Evolutionary conservation across 352 stramenopile genomes (phyloP), one percentile per base, ranked within the genome.

Genomic region (Chrysophaeum taylorii): DNA sequence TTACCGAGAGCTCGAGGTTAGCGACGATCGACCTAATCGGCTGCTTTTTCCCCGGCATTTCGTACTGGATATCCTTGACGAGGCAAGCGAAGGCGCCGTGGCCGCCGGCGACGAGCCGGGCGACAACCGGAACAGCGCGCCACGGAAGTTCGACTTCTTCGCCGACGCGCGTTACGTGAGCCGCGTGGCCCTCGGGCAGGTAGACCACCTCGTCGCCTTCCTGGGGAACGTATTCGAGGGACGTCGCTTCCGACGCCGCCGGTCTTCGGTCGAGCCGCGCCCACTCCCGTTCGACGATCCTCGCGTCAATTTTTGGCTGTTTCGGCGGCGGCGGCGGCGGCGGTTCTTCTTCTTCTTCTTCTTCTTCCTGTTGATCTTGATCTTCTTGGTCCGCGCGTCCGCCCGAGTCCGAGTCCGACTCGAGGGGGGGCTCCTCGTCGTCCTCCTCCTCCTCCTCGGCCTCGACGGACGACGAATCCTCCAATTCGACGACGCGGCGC

Each of bases 181-280:
- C 29, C 15, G 48, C 25, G 50, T 79, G 75, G 2, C 72, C 75
- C 52, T 79, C 70, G 23, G 75, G 72, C 31, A 79, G 67, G 50
- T 79, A 79, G 15, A 77, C 52, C 2, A 77, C 69, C 18, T 15
- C n/a, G 41, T 79, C 75, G 25, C 68, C 72, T 15, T 75, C 15
- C 53, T 79, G 75, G n/a, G 75, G 75, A 18, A n/a, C 39, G 52
- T 79, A 79, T 33, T 36, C 27, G 18, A 14, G 15, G 2, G 14
- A 62, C 5, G 1, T 31, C n/a, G 50, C 15, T 25, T 62, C 50
- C 7, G 1, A 33, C 5, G 7, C 25, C 50, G 29, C 16, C 12
- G 70, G 48, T 2, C 35, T 29, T 9, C 12, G 4, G 18, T 36
- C 14, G 18, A 9, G 36, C 27, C 27, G 31, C 14, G 69, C 37